Evolutionary conservation across 345 rosid species (phyloP), one percentile per base, ranked within the genome.

Genomic region (Hypericum perforatum): DNA sequence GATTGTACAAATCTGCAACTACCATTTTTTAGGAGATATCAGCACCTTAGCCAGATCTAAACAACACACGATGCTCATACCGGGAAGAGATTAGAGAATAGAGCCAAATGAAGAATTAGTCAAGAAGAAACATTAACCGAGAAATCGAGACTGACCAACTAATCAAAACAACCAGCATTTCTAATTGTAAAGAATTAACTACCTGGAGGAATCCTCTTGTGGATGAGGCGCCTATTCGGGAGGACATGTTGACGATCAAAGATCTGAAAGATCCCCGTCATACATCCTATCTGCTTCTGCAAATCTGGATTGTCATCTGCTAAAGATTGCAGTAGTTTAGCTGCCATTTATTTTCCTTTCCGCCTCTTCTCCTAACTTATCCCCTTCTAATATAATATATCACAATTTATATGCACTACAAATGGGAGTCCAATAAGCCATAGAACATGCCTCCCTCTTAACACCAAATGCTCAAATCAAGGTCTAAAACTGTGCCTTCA

Each of bases 261-360:
- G 68, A 91, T 63, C 70, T 91, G 95, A 66, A 91, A 79, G 64
- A 87, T 72, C 57, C 95, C 96, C 39, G 79, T 85, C 96, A 91
- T 91, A 75, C 98, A 91, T 40, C 98, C 98, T 8, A 87, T 85
- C 74, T 91, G 90, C 78, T 81, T 91, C 78, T 82, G 83, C 71
- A 91, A 78, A 77, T 85, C 95, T 56, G 92, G 80, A 70, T 80
- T 87, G 49, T 87, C 98, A 74, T 87, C 98, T 29, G 96, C 90
- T 56, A 91, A 73, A 22, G 95, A 79, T 76, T 87, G 94, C 52
- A 91, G 71, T 64, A 91, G 88, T 70, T 91, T 91, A 43, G 98
- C 86, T 54, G 98, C 98, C 98, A 91, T 91, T 46, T 32, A 0
- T 37, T 68, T 65, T 43, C 5, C 55, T 11, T 37, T 50, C 51